A percentile compares a stretch with the other conserved stretches of the same genome.
Evolutionary conservation across 345 rosid genomes (phyloP).

Genomic region (Zanthoxylum bungeanum): DNA sequence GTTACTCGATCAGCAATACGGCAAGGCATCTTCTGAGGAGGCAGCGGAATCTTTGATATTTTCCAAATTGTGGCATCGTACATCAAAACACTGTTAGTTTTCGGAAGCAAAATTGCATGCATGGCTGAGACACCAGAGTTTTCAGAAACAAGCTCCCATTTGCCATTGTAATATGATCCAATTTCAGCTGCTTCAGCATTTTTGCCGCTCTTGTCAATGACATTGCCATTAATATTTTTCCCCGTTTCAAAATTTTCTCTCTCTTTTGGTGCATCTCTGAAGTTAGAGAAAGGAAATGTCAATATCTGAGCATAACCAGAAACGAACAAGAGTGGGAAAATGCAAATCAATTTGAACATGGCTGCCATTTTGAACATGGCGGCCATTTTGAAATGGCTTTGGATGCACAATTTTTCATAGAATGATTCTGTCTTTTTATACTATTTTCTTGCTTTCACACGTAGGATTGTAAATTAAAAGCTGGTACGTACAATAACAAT

Average conservation of each 20-base stretch:
- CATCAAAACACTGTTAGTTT: slow-evolving; percentile 52
- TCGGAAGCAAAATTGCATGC: slow-evolving; percentile 72
- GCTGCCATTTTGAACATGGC: neutral
- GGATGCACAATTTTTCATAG: neutral
- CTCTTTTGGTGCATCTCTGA: neutral
- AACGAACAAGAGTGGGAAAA: slow-evolving; percentile 25
- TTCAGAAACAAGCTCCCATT: slow-evolving; percentile 49
- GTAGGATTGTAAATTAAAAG: neutral
- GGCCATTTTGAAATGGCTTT: neutral
- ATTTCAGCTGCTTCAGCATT: neutral
- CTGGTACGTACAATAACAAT: neutral
- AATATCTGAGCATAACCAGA: slow-evolving; percentile 2
- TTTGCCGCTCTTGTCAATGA: neutral
- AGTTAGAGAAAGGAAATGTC: neutral
- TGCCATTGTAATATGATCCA: slow-evolving; percentile 39
- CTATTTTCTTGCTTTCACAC: neutral
- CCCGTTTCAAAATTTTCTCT: neutral
- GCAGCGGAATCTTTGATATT: slow-evolving; percentile 39
- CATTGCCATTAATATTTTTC: no score
- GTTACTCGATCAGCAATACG: slow-evolving; percentile 25
- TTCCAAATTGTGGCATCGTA: slow-evolving; percentile 76
- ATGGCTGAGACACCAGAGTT: slow-evolving; percentile 85
- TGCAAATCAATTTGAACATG: neutral
- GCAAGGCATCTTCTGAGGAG: slow-evolving; percentile 35
- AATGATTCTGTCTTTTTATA: neutral